These are phyloP conservation scores for Cercospora brassicicola DNA, from an alignment of 2,329 filamentous ascomycete species.

Conservation along the genomic window DNA sequence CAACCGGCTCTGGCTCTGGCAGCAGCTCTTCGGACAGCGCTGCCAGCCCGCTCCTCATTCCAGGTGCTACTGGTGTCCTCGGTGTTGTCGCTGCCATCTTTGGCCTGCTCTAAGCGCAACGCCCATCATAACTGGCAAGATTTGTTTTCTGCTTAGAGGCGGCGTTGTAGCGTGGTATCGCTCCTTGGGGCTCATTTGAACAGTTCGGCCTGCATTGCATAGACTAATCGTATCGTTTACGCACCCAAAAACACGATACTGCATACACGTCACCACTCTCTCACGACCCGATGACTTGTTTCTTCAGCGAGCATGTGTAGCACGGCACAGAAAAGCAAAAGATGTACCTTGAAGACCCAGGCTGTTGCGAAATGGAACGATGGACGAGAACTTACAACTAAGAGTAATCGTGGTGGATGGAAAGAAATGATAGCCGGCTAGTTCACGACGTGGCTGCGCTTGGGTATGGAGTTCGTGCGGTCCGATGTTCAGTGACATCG, in stretches of 20 bases:
- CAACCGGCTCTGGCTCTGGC: conserved; percentile 33
- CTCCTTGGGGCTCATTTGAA: conserved; percentile 27
- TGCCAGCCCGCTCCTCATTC: conserved; percentile 45
- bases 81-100: conserved; percentile 52
- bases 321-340: conserved; percentile 17
- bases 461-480: conserved; percentile 17
- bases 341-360: conserved; percentile 1
- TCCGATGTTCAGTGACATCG: background rate
- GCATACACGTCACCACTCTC: conserved; percentile 20
- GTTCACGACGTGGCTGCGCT: conserved; percentile 14
- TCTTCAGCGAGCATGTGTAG: conserved; percentile 22
- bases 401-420: conserved; percentile 16
- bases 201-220: conserved; percentile 32
- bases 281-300: conserved; percentile 26
- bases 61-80: conserved; percentile 47
- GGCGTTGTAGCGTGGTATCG: conserved; percentile 25
- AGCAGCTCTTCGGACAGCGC: conserved; percentile 38
- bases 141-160: conserved; percentile 26
- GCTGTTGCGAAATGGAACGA: background rate
- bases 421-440: conserved; percentile 4
- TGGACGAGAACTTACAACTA: background rate
- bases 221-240: conserved; percentile 40
- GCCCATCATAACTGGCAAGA: conserved; percentile 13
- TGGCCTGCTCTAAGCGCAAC: conserved; percentile 45
- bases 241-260: conserved; percentile 24